Base-by-base conservation (phyloP, 805 yeast genomes). In the Candida tibetensis region DNA sequence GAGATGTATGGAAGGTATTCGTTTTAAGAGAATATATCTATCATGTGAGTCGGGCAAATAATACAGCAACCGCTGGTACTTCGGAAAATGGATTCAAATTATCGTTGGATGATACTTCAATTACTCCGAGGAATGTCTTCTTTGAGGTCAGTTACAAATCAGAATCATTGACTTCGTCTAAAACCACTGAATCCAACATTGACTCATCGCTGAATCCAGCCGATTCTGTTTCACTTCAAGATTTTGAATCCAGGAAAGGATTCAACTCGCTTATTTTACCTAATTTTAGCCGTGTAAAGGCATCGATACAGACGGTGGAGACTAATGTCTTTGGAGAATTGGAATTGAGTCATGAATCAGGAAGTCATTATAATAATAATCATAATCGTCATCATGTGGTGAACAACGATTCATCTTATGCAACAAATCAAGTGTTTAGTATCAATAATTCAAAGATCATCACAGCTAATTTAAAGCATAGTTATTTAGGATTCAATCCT, bases 1-100 rank as follows among this genome's bases (percentile, higher is more conserved):
- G 67, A 5, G 95, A 88, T 31, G 49, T 86, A 17, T 91, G 97
- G 97, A 91, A 90, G 57, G 62, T 91, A 9, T 81, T 81, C 12
- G 77, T 77, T 3, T 58, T 88, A 39, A 70, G 90, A 39, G 81
- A 81, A 19, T 85, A 87, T 48, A 73, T 90, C 6, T 71, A 63
- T 42, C 76, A 80, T 34, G 77, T 79, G 3, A 21, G 25, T 21
- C 25, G 25, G 7, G 7, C 25, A 10, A 21, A 10, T 10, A 21
- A 10, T 10, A 7, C 10, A 10, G 25, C 25, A 7, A 10, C 25
- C 10, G 25, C 25, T 7, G 51, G 51, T 2, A 33, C n/a, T n/a
- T 10, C 10, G 25, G 25, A 10, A 21, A 21, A 21, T 21, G 25
- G 10, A 21, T 10, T 21, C 25, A 21, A 21, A 21, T 10, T 21